Conservation (phyloP, 371 early-diverging fungal species). For the Sporodiniella umbellata region DNA sequence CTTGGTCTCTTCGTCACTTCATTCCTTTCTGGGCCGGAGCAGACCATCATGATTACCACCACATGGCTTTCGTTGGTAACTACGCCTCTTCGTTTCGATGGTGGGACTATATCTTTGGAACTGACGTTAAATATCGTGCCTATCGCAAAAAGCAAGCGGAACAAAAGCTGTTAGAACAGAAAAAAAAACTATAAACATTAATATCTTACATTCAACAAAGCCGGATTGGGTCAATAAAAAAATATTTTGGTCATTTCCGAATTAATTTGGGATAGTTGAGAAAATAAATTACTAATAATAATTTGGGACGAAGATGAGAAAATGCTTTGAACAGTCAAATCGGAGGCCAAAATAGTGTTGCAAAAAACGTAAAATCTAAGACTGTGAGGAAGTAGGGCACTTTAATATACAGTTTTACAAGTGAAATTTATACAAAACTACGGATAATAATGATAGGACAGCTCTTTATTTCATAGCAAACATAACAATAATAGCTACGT, state of each 20-base stretch:
- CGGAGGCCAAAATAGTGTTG: too few species aligned
- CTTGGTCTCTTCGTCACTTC: slow-evolving; percentile 79
- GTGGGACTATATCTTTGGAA: slow-evolving; percentile 83
- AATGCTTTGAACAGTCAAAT: too few species aligned
- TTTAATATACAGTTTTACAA: too few species aligned
- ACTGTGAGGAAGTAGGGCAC: too few species aligned
- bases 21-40: slow-evolving; percentile 81
- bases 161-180: slow-evolving; percentile 3
- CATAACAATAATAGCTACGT: too few species aligned
- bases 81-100: slow-evolving; percentile 78
- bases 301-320: too few species aligned
- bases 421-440: too few species aligned
- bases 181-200: background rate
- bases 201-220: background rate
- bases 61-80: slow-evolving; percentile 79
- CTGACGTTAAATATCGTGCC: slow-evolving; percentile 72
- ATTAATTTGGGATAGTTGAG: too few species aligned
- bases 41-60: slow-evolving; percentile 86
- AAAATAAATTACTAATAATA: too few species aligned
- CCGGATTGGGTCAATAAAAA: background rate
- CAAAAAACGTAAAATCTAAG: too few species aligned
- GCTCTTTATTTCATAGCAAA: too few species aligned
- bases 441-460: too few species aligned
- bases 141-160: slow-evolving; percentile 47
- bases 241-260: background rate